Percentiles rank a stretch among this genome's conserved stretches.
phyloP scores from a whole-genome alignment of 805 yeast species.

The Teunomyces stri region DNA sequence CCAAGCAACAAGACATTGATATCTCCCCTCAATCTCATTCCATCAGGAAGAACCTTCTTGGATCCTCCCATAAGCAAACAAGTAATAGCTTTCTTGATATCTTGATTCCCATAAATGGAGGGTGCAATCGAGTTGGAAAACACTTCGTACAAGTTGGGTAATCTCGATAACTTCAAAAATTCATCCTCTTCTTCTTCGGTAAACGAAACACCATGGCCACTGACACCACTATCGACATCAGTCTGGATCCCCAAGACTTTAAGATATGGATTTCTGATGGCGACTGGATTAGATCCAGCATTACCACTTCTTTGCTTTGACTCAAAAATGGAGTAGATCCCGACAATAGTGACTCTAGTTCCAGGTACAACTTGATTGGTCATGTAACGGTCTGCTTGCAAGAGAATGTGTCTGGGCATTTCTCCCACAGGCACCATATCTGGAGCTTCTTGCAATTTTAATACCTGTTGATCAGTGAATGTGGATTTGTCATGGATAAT shows the following conservation, averaged over 20 bases:
- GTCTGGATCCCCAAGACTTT: constrained; percentile 83
- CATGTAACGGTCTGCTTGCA: constrained; percentile 85
- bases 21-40: constrained; percentile 96
- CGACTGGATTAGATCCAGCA: constrained; percentile 52
- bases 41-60: constrained; percentile 87
- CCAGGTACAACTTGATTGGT: constrained; percentile 95
- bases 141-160: constrained; percentile 82
- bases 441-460: constrained; percentile 95
- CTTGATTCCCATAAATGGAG: constrained; percentile 89
- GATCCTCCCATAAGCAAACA: constrained; percentile 95
- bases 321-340: constrained; percentile 89
- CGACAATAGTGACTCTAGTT: constrained; percentile 85
- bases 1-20: constrained; percentile 90
- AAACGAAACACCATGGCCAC: constrained; percentile 59
- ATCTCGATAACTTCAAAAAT: constrained; percentile 73
- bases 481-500: constrained; percentile 90
- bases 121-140: constrained; percentile 92
- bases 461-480: constrained; percentile 92
- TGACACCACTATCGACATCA: constrained; percentile 69
- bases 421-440: constrained; percentile 99
- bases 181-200: constrained; percentile 94
- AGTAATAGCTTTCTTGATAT: constrained; percentile 89
- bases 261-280: constrained; percentile 89
- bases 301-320: constrained; percentile 48
- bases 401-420: constrained; percentile 89